Evolutionary conservation across 176 grass and related monocot species (phyloP).

Genomic region (Saccharum officinarum): DNA sequence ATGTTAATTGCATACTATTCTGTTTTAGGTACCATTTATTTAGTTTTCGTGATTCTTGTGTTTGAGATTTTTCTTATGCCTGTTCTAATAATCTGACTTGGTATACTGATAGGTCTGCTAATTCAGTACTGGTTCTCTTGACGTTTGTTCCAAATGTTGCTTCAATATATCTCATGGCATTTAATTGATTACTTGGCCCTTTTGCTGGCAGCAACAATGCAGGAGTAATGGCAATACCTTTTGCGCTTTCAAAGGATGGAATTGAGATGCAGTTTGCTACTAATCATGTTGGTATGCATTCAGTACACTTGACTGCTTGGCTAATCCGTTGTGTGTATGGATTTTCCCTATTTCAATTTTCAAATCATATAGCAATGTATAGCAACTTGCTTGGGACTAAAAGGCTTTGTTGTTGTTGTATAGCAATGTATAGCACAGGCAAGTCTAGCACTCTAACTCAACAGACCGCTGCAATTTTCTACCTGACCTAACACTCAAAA

Average conservation of each 20-base stretch:
- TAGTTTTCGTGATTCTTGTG: neutral
- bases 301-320: neutral
- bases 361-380: neutral
- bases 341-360: neutral
- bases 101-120: neutral
- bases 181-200: neutral
- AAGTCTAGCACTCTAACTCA: neutral
- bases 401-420: too few species aligned
- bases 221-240: conserved; percentile 88
- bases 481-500: neutral
- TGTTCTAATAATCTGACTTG: neutral
- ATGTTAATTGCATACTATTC: neutral
- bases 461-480: neutral
- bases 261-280: conserved; percentile 97
- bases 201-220: conserved; percentile 80
- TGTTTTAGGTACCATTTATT: neutral
- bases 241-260: conserved; percentile 82
- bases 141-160: neutral
- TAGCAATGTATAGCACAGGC: neutral
- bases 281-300: conserved; percentile 80
- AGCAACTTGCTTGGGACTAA: neutral
- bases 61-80: neutral
- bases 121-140: neutral
- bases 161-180: neutral
- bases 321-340: neutral